Percentiles rank a stretch among this genome's conserved stretches.
Evolutionary conservation across 148 eudicot species (phyloP).

Genomic region (Cornus kousa): DNA sequence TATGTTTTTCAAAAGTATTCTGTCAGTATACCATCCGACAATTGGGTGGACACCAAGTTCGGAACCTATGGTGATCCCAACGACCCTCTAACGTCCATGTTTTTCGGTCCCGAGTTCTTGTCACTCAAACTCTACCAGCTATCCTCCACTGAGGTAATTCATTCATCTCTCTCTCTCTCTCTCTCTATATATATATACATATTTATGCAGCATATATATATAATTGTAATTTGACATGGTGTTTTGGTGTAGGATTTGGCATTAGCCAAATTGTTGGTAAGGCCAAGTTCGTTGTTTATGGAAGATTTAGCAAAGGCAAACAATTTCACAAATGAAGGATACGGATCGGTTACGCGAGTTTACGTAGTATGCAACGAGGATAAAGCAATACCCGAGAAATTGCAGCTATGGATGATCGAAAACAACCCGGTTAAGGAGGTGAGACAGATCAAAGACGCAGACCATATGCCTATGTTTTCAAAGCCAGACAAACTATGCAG

Average conservation of each 20-base stretch:
- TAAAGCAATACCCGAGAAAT: slow-evolving; percentile 20
- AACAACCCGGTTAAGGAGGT: slow-evolving; percentile 22
- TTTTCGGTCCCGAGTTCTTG: slow-evolving; percentile 29
- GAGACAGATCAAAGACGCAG: slow-evolving; percentile 35
- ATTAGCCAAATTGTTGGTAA: slow-evolving; percentile 31
- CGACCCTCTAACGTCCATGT: slow-evolving; percentile 22
- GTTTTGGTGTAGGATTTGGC: slow-evolving; percentile 29
- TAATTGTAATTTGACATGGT: not conserved
- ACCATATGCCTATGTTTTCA: slow-evolving; percentile 56
- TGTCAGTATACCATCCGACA: slow-evolving; percentile 21
- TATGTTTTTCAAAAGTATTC: not conserved
- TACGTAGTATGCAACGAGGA: slow-evolving; percentile 37
- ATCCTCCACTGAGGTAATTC: slow-evolving; percentile 35
- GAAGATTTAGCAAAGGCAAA: slow-evolving; percentile 37
- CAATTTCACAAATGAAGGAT: slow-evolving; percentile 30
- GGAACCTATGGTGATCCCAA: slow-evolving; percentile 21
- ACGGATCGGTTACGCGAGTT: slow-evolving; percentile 39
- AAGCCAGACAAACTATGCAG: slow-evolving; percentile 27
- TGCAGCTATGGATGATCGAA: slow-evolving; percentile 37
- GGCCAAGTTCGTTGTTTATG: slow-evolving; percentile 31
- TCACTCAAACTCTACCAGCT: slow-evolving; percentile 36
- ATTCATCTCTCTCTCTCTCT: not conserved
- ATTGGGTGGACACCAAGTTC: slow-evolving; percentile 32
- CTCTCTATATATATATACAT: not conserved
- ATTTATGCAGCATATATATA: too few species aligned